These are phyloP conservation scores for Hapsidospora chrysogenum DNA, from an alignment of 495 filamentous ascomycete genomes.

Conservation along the genomic window DNA sequence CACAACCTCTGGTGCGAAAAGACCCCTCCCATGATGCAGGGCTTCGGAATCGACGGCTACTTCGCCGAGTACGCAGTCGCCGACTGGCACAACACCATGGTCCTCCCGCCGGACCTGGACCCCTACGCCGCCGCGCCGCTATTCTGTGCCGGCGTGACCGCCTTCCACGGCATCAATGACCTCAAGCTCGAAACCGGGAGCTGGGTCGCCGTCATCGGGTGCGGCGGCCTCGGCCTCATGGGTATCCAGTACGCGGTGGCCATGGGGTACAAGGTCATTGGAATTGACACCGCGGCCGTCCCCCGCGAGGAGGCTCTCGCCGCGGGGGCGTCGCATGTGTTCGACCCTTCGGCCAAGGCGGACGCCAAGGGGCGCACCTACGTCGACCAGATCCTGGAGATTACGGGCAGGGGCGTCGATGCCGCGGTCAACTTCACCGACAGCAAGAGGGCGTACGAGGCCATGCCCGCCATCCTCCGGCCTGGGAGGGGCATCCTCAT, in stretches of 20 bases:
- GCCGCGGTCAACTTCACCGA: conserved; percentile 20
- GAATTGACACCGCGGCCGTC: conserved; percentile 39
- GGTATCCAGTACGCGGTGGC: conserved; percentile 39
- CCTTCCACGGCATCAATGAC: conserved; percentile 20
- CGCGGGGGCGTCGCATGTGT: conserved; percentile 11
- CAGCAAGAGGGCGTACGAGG: conserved; percentile 11
- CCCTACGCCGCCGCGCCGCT: conserved; percentile 14
- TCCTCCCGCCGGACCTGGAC: conserved; percentile 14
- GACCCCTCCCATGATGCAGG: conserved; percentile 16
- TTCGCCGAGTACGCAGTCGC: conserved; percentile 21
- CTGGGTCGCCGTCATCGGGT: conserved; percentile 43
- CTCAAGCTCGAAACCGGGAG: conserved; percentile 14
- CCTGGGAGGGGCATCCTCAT: conserved; percentile 14
- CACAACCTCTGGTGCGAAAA: conserved; percentile 19
- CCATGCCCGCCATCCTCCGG: conserved; percentile 1
- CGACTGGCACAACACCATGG: conserved; percentile 18
- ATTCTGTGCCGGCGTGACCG: conserved; percentile 23
- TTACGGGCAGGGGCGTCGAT: conserved; percentile 14
- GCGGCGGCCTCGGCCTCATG: conserved; percentile 42
- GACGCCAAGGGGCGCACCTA: no score
- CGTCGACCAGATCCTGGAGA: conserved; percentile 11
- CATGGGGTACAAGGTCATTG: conserved; percentile 41
- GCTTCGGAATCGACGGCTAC: conserved; percentile 18
- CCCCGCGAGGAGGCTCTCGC: conserved; percentile 30
- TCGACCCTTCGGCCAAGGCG: conserved; percentile 8